phyloP scores from a whole-genome alignment of 371 early-diverging fungal genomes.

The Mucor irregularis region DNA sequence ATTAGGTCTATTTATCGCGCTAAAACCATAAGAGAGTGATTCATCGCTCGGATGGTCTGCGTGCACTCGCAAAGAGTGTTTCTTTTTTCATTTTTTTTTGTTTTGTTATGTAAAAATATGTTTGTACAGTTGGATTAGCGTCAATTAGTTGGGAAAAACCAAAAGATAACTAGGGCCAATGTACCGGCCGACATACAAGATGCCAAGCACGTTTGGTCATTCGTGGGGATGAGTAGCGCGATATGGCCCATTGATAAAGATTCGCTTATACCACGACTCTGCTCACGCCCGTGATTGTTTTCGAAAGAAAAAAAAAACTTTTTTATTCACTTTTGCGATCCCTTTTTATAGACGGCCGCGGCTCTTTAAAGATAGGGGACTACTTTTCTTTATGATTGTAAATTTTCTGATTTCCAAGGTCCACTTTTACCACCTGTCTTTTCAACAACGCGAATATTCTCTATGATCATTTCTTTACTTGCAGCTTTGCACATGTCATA shows the following conservation, averaged over 20 bases:
- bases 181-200: constrained; percentile 23
- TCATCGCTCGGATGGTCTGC: not conserved
- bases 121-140: constrained; percentile 35
- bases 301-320: constrained; percentile 12
- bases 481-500: constrained; percentile 84
- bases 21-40: not conserved
- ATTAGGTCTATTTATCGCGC: no score
- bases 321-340: not conserved
- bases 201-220: constrained; percentile 14
- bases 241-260: constrained; percentile 36
- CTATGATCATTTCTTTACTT: constrained; percentile 52
- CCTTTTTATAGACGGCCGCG: not conserved
- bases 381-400: not conserved
- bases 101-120: constrained; percentile 13
- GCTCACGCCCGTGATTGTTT: constrained; percentile 31
- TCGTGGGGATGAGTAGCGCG: constrained; percentile 44
- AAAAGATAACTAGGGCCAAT: constrained; percentile 29
- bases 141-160: constrained; percentile 13
- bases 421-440: constrained; percentile 88
- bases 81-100: constrained; percentile 6
- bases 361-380: not conserved
- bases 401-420: constrained; percentile 26
- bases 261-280: constrained; percentile 44
- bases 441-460: constrained; percentile 63
- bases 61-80: not conserved